Base-by-base conservation (phyloP, 2,329 filamentous ascomycete genomes). In the Blastomyces percursus region DNA sequence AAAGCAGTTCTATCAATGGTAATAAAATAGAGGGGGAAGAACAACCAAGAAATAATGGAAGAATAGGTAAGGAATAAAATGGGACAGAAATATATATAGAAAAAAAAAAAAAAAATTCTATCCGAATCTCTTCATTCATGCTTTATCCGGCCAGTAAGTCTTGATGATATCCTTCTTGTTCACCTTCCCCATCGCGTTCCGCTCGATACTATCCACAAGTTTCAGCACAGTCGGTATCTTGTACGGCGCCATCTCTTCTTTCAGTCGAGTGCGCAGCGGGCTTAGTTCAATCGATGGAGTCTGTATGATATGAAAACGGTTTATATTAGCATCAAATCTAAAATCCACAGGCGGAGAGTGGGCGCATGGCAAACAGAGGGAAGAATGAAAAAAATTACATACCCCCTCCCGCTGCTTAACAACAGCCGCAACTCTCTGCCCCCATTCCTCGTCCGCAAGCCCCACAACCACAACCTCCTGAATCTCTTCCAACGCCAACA, bases 101-200 rank as follows among this genome's bases (percentile, higher is more conserved):
- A 19, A 21, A 54, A 8, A 35, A 4, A 52, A 32, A 32, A 35
- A 54, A 19, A 54, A 52, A 35, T n/a, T 50, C 21, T 50, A 50
- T 50, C 48, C 21, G 5, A 21, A 50, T 24, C 27, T 2, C 40
- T 7, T 8, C 4, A 1, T 3, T 60, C 51, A 61, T 24, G 21
- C 52, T 32, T 50, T 57, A 2, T 64, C 65, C 38, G 69, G 69
- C 69, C 69, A 77, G 64, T 76, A 75, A 63, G 75, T 75, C 64
- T 73, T 69, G 38, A 76, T 64, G 21, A 77, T 69, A 21, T 68
- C 68, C 65, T 76, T 77, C 68, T 77, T 77, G 65, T 77, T 77
- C 30, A 77, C 74, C 80, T 99, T 99, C 52, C 94, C 94, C 94
- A 99, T 99, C 40, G 92, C 93, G 75, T 96, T 96, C 68, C 89